Conservation (phyloP, 345 rosid genomes). For the Reutealis trisperma region DNA sequence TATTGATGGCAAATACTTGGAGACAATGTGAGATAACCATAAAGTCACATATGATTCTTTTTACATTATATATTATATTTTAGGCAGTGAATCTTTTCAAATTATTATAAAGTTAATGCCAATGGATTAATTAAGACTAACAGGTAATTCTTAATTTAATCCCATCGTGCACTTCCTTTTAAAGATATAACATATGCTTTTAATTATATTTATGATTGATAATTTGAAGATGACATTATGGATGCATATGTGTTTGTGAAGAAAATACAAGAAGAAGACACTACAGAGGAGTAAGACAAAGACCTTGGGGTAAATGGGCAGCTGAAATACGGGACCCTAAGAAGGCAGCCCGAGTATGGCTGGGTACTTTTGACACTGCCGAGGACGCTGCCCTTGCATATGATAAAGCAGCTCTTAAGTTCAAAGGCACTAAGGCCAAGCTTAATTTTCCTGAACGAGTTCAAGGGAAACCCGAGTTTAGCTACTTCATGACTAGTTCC, state of each 20-base stretch:
- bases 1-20: no score
- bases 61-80: no score
- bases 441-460: constrained; percentile 87
- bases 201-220: no score
- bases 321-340: constrained; percentile 36
- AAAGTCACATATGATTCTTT: no score
- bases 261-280: constrained; percentile 62
- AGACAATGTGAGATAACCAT: no score
- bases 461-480: constrained; percentile 48
- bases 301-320: constrained; percentile 39
- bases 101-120: no score
- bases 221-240: neutral
- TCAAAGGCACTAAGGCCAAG: constrained; percentile 93
- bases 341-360: constrained; percentile 37
- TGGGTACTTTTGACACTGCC: constrained; percentile 37
- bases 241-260: constrained; percentile 25
- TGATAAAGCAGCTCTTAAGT: constrained; percentile 83
- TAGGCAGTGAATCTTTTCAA: no score
- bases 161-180: no score
- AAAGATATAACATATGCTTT: no score
- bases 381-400: constrained; percentile 45
- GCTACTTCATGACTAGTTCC: constrained; percentile 15
- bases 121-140: no score
- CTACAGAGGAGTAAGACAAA: constrained; percentile 56
- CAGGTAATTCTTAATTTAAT: no score